Conservation (phyloP, 1,284 basidiomycete species). For the Ceratobasidium sp. region DNA sequence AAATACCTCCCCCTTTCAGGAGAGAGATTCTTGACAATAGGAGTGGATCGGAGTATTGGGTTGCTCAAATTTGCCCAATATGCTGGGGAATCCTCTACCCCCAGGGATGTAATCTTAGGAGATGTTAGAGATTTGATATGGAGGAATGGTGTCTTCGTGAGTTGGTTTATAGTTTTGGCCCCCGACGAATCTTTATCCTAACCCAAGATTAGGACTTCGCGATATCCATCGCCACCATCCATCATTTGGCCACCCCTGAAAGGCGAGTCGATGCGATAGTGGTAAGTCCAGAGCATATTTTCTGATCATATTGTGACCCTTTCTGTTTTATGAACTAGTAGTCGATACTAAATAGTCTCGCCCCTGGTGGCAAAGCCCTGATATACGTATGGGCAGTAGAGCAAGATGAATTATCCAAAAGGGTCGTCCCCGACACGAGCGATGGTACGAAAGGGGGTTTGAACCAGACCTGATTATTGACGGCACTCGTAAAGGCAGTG, state of each 20-base stretch:
- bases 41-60: conserved; percentile 79
- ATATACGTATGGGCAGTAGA: conserved; percentile 99
- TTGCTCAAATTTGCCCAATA: conserved; percentile 74
- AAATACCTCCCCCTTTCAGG: conserved; percentile 83
- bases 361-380: conserved; percentile 71
- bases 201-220: conserved; percentile 77
- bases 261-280: conserved; percentile 74
- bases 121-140: conserved; percentile 73
- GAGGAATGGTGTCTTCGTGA: conserved; percentile 77
- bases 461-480: neutral
- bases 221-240: conserved; percentile 93
- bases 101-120: conserved; percentile 75
- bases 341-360: conserved; percentile 70
- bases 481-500: conserved; percentile 45
- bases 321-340: conserved; percentile 48
- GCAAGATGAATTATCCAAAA: conserved; percentile 82
- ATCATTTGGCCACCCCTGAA: conserved; percentile 81
- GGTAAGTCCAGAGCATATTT: conserved; percentile 56
- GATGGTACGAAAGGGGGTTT: neutral
- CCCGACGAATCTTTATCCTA: conserved; percentile 45
- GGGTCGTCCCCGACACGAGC: conserved; percentile 59
- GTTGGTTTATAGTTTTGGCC: conserved; percentile 49
- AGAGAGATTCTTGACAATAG: conserved; percentile 72
- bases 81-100: conserved; percentile 51
- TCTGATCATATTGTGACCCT: neutral